These are phyloP conservation scores for Coffea eugenioides DNA, from an alignment of 257 asterid genomes.

Conservation along the genomic window DNA sequence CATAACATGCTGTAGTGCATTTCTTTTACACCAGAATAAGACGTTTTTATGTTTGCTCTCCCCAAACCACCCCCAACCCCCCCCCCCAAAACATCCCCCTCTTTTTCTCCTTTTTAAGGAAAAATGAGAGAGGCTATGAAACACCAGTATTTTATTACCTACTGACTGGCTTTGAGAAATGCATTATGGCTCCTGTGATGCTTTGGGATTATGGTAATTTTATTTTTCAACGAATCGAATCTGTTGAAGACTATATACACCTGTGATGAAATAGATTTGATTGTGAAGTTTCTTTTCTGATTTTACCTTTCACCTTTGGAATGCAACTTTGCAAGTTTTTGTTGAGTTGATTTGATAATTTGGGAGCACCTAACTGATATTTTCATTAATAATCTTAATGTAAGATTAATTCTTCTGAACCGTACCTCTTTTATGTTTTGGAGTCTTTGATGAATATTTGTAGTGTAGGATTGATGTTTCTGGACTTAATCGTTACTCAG, in stretches of 20 bases:
- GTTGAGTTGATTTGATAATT: neutral
- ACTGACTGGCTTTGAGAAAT: neutral
- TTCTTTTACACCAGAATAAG: neutral
- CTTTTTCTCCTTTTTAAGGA: too few species aligned
- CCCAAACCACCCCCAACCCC: neutral
- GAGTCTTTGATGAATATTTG: too few species aligned
- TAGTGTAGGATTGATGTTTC: neutral
- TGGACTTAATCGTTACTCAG: neutral
- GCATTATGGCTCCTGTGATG: neutral
- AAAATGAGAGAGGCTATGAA: too few species aligned
- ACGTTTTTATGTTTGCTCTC: too few species aligned
- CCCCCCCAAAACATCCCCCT: too few species aligned
- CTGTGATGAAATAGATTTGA: neutral
- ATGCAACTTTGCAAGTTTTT: too few species aligned
- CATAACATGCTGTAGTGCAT: neutral
- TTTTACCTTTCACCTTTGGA: neutral
- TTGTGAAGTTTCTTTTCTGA: neutral
- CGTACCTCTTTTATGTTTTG: too few species aligned
- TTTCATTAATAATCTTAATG: neutral
- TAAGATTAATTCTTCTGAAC: neutral
- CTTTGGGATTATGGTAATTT: neutral
- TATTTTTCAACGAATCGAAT: neutral
- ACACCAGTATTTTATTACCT: too few species aligned
- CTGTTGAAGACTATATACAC: neutral
- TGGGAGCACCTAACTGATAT: neutral